A percentile compares a stretch with the other conserved stretches of the same genome.
Evolutionary conservation across 2,329 filamentous ascomycete species (phyloP).

Genomic region (Fusarium solani-melongenae): DNA sequence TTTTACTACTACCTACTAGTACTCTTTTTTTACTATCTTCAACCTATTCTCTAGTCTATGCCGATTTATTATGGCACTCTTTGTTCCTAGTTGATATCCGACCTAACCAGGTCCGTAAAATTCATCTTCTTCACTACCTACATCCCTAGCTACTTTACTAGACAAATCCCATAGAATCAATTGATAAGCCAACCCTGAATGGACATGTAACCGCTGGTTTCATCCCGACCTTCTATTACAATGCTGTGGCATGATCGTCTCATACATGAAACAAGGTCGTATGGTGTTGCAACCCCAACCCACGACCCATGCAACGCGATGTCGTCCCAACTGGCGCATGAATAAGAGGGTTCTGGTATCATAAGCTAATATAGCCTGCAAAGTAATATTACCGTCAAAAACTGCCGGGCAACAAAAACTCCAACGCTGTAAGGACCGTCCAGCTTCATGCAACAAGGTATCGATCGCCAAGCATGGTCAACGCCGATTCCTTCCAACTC

Average conservation of each 20-base stretch:
- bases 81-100: conserved; percentile 41
- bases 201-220: conserved; percentile 17
- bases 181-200: conserved; percentile 8
- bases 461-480: conserved; percentile 2
- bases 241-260: conserved; percentile 20
- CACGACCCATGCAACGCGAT: conserved; percentile 25
- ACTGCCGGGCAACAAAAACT: conserved; percentile 7
- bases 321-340: conserved; percentile 15
- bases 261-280: conserved; percentile 36
- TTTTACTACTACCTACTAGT: conserved; percentile 14
- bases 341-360: conserved; percentile 34
- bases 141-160: conserved; percentile 1
- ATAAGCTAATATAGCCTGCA: conserved; percentile 21
- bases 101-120: conserved; percentile 29
- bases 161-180: conserved; percentile 29
- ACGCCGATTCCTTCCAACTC: conserved; percentile 13
- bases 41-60: conserved; percentile 35
- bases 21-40: not conserved
- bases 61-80: conserved; percentile 33
- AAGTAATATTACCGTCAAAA: conserved; percentile 1
- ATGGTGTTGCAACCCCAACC: conserved; percentile 24
- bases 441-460: conserved; percentile 13
- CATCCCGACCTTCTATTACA: not conserved
- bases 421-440: conserved; percentile 23
- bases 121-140: conserved; percentile 28